Evolutionary conservation across 352 stramenopile genomes (phyloP).

Genomic region (Plasmopara viticola): DNA sequence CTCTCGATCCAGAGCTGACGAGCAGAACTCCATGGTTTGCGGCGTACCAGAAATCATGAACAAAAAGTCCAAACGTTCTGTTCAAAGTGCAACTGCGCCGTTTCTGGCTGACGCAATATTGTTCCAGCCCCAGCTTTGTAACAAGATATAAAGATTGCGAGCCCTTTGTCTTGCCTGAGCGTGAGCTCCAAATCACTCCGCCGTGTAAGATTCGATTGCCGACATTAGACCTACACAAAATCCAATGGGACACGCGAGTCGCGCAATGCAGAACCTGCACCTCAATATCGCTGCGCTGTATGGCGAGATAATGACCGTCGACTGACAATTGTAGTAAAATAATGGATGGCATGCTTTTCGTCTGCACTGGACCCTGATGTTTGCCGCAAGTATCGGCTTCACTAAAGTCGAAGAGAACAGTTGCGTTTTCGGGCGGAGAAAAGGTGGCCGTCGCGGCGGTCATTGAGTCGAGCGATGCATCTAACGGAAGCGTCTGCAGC

Average conservation of each 20-base stretch:
- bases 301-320: slow-evolving; percentile 55
- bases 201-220: slow-evolving; percentile 56
- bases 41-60: slow-evolving; percentile 75
- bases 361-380: slow-evolving; percentile 1
- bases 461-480: slow-evolving; percentile 23
- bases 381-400: slow-evolving; percentile 7
- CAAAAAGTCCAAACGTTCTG: slow-evolving; percentile 45
- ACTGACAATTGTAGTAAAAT: slow-evolving; percentile 49
- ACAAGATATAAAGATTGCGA: slow-evolving; percentile 74
- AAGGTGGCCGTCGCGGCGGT: slow-evolving; percentile 5
- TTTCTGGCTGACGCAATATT: slow-evolving; percentile 61
- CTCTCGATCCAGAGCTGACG: slow-evolving; percentile 62
- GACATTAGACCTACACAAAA: slow-evolving; percentile 61
- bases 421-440: slow-evolving; percentile 3
- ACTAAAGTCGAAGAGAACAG: slow-evolving; percentile 44
- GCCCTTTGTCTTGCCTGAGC: slow-evolving; percentile 30
- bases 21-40: slow-evolving; percentile 54
- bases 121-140: slow-evolving; percentile 68
- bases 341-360: slow-evolving; percentile 16
- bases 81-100: slow-evolving; percentile 51
- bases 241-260: slow-evolving; percentile 49
- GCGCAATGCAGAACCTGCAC: slow-evolving; percentile 55
- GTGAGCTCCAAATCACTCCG: slow-evolving; percentile 64
- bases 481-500: slow-evolving; percentile 42
- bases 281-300: slow-evolving; percentile 81